Base-by-base conservation (phyloP, 208 protist genomes). In the Wallacemonas sp. region DNA sequence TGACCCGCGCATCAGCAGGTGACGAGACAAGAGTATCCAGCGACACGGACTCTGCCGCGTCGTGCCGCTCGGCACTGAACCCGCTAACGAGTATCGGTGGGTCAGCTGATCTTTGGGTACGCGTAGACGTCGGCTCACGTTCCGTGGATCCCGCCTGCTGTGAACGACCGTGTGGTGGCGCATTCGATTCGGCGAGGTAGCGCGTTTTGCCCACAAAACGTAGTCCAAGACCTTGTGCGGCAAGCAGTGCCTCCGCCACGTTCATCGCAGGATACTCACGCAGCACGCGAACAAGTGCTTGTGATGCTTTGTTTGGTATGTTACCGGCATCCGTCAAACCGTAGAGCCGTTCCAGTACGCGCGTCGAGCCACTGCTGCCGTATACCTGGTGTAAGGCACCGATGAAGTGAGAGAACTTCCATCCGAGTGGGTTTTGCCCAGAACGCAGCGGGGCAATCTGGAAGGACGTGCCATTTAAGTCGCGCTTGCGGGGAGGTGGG, bases 341-440 rank as follows among this genome's bases (percentile, higher is more conserved):
- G 61, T 85, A 91, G 5, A 83, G 39, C 22, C 72, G 44, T 27
- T 82, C 68, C 45, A 94, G 64, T 4, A 84, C 55, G 10, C 19
- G 32, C 19, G 41, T 37, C 17, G 64, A 66, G 0, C 65, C 73
- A 0, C 58, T 55, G 0, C 17, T 19, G 37, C 85, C 88, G 22
- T 83, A 79, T 2, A 38, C 53, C 29, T 77, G 65, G n/a, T 92
- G 79, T 10, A 91, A 38, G 1, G 84, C 82, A 17, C 86, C 89
- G 24, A 95, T 63, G 63, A 95, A 93, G 44, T 95, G 89, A 0
- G 86, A 93, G 45, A 95, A 83, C 33, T 87, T 82, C 86, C 89
- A 95, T 3, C 86, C 89, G 12, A 95, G 68, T 1, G 83, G 59
- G 55, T 81, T 92, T 63, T 95, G 89, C 3, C 81, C 83, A 26